Percentiles rank a stretch among this genome's conserved stretches.
Conservation (phyloP, 192 early-diverging fungal species). For the Umbelopsis sp. region DNA sequence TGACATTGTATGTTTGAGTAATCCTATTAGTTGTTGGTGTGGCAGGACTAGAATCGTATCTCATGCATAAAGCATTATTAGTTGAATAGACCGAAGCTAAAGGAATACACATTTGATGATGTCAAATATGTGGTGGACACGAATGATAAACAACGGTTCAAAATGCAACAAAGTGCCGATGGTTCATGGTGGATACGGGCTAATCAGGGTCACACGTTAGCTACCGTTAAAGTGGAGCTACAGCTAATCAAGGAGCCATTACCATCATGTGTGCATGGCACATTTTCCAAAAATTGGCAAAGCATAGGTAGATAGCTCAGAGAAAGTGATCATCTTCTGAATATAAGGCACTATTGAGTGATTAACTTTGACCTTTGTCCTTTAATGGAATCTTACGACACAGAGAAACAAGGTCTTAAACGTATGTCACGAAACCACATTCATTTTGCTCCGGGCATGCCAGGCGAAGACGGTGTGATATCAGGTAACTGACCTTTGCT, state of each 20-base stretch:
- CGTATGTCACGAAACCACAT: conserved; percentile 89
- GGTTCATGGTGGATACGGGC: conserved; percentile 72
- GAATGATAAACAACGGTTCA: conserved; percentile 86
- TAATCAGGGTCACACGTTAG: conserved; percentile 84
- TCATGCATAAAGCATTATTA: conserved; percentile 24
- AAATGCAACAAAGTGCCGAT: conserved; percentile 51
- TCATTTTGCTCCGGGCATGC: conserved; percentile 79
- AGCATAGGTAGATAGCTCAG: conserved; percentile 48
- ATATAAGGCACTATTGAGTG: not conserved
- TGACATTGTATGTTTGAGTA: conserved; percentile 60
- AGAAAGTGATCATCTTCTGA: not conserved
- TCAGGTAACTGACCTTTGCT: conserved; percentile 53
- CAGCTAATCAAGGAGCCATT: conserved; percentile 34
- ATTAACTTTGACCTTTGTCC: not conserved
- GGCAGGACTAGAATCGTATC: not conserved
- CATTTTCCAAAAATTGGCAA: conserved; percentile 54
- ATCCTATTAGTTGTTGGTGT: not conserved
- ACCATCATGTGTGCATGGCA: conserved; percentile 73
- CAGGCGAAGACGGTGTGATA: conserved; percentile 67
- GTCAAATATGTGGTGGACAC: conserved; percentile 69
- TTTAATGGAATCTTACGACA: not conserved
- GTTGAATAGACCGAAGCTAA: conserved; percentile 62
- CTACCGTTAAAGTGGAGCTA: conserved; percentile 43
- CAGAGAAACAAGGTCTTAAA: conserved; percentile 63
- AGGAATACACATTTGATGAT: conserved; percentile 57